Evolutionary conservation across 2,329 filamentous ascomycete species (phyloP).

Genomic region (Cordyceps militaris): DNA sequence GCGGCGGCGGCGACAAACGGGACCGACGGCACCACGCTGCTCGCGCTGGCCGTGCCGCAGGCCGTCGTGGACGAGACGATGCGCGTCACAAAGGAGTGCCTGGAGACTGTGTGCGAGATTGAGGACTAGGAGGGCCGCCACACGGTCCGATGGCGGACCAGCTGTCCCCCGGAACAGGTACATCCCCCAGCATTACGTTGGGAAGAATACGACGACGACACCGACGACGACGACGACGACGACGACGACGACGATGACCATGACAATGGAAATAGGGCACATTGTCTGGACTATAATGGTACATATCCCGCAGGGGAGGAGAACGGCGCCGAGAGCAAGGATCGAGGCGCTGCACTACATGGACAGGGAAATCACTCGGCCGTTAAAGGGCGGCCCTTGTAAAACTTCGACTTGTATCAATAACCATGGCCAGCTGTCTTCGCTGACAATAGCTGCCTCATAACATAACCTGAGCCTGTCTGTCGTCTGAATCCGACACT

Average conservation of each 20-base stretch:
- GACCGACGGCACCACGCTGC: constrained; percentile 16
- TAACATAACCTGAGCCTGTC: background rate
- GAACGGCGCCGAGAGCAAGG: background rate
- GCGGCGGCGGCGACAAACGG: constrained; percentile 21
- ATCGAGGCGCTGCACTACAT: background rate
- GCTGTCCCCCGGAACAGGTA: no score
- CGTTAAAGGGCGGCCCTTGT: background rate
- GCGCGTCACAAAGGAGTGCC: constrained; percentile 50
- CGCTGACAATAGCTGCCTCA: background rate
- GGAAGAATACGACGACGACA: no score
- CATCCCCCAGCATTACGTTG: no score
- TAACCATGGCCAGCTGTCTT: background rate
- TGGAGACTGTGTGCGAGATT: constrained; percentile 43
- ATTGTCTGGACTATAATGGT: no score
- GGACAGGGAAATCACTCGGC: background rate
- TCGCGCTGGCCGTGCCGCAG: constrained; percentile 38
- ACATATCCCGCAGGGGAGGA: no score
- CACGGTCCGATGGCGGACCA: no score
- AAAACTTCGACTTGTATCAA: constrained; percentile 3
- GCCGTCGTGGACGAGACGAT: constrained; percentile 56
- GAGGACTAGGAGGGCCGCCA: constrained; percentile 20
- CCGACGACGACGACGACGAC: no score
- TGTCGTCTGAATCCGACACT: background rate
- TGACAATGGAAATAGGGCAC: no score
- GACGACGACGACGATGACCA: no score